phyloP scores from a whole-genome alignment of 2,329 filamentous ascomycete genomes.

The Emergomyces orientalis region DNA sequence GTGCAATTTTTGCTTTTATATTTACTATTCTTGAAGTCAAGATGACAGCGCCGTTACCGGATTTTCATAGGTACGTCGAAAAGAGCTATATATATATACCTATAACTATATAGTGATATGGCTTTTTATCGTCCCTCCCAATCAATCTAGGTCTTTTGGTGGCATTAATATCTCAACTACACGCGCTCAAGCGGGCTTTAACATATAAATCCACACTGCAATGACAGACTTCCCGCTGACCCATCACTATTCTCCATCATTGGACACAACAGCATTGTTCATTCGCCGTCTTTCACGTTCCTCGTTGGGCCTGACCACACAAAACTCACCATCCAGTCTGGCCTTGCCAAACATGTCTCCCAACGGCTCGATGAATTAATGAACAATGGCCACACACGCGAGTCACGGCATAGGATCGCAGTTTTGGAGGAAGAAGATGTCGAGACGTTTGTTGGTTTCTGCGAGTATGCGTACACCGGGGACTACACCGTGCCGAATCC shows the following conservation, averaged over 20 bases:
- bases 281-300: conserved; percentile 39
- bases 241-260: conserved; percentile 11
- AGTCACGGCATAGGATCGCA: conserved; percentile 36
- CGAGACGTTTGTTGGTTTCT: conserved; percentile 41
- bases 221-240: conserved; percentile 19
- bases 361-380: conserved; percentile 37
- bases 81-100: not conserved
- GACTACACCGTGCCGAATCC: conserved; percentile 35
- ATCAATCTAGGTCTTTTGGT: not conserved
- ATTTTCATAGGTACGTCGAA: conserved; percentile 28
- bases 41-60: conserved; percentile 19
- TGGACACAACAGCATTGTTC: conserved; percentile 31
- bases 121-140: not conserved
- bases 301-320: conserved; percentile 39
- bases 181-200: conserved; percentile 8
- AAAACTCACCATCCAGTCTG: conserved; percentile 40
- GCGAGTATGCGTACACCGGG: conserved; percentile 43
- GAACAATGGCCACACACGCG: conserved; percentile 39
- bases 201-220: conserved; percentile 9
- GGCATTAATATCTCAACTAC: not conserved
- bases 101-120: not conserved
- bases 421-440: conserved; percentile 41
- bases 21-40: not conserved
- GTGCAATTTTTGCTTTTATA: not conserved
- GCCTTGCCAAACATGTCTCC: conserved; percentile 37